Base-by-base conservation (phyloP, 495 filamentous ascomycete genomes). In the Acidiella bohemica region DNA sequence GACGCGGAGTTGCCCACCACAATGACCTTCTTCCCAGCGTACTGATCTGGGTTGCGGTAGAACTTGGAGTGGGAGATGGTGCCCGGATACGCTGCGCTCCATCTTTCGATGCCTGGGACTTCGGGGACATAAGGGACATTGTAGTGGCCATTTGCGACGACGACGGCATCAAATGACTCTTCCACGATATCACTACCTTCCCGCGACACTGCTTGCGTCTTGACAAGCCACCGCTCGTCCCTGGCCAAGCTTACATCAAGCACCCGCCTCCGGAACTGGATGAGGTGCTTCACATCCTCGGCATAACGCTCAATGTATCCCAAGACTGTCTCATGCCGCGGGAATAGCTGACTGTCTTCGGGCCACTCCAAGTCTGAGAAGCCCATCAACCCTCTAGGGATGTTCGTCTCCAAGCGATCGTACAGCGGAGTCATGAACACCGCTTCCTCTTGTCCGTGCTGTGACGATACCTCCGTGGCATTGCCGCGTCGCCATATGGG, bases 71-170 rank as follows among this genome's bases (percentile, higher is more conserved):
- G 88, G 0, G 72, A 71, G 17, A 94, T 80, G 0, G 66, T 43
- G 0, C 67, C 71, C 0, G 80, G 81, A 42, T 83, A 71, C 2
- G 58, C 51, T 20, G 57, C 40, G 52, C 82, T 67, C 76, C 75
- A 72, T 34, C 49, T 55, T 39, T 54, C 39, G 9, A 81, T 67
- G 2, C 77, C 76, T 1, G 54, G 37, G n/a, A 81, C 72, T 18
- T 68, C 58, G 0, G 86, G 86, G 8, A 92, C 60, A 54, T 70
- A 78, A 0, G 80, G 78, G 5, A 80, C 72, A 16, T 68, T 68
- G 56, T 80, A 92, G 53, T 93, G 84, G 1, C 86, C 86, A 44
- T 68, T 84, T 5, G 83, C 82, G n/a, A 87, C 75, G 1, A 90
- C 73, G 4, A 93, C 73, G 9, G 82, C 84, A 59, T 93, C 85